Base-by-base conservation (phyloP, 352 stramenopile genomes). In the Globisporangium solare region DNA sequence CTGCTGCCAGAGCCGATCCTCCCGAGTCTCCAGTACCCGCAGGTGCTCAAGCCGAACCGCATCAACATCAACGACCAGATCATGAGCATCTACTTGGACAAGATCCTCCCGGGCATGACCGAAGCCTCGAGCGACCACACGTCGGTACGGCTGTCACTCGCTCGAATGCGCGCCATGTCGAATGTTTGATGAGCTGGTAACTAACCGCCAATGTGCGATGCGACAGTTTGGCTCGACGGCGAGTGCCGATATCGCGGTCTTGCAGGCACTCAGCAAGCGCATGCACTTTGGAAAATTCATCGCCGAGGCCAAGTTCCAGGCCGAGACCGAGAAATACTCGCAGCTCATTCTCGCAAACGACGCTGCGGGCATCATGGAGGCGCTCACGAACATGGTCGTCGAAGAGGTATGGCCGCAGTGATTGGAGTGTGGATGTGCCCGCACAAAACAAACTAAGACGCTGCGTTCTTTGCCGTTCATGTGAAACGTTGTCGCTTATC, bases 211-310 rank as follows among this genome's bases (percentile, higher is more conserved):
- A 14, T 39, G 6, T 60, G 31, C 20, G 35, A 35, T 42, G 54
- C 12, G 7, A 37, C 51, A 93, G 81, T 92, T 81, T 66, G 85
- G 85, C n/a, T 95, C 85, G 31, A 75, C 85, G 2, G 79, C 81
- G 17, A 92, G 82, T 27, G 85, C 81, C 0, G 94, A 98, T 50
- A 97, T 98, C 63, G 82, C 90, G 0, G 86, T 96, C 32, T 67
- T 98, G 24, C 95, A 99, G 64, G 96, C 97, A 24, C 72, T 99
- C 17, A 98, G 84, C 61, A 97, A 97, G 67, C 86, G 97, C 61
- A 97, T 99, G 59, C 97, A 99, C 68, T 99, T 98, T 58, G 97
- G 97, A 49, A 99, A 99, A 66, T 99, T 99, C 71, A 98, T 99
- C n/a, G 96, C 96, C 0, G 85, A 94, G 60, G 95, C 88, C 70